These are phyloP conservation scores for Aspergillus udagawae DNA, from an alignment of 2,329 filamentous ascomycete species.

Conservation along the genomic window DNA sequence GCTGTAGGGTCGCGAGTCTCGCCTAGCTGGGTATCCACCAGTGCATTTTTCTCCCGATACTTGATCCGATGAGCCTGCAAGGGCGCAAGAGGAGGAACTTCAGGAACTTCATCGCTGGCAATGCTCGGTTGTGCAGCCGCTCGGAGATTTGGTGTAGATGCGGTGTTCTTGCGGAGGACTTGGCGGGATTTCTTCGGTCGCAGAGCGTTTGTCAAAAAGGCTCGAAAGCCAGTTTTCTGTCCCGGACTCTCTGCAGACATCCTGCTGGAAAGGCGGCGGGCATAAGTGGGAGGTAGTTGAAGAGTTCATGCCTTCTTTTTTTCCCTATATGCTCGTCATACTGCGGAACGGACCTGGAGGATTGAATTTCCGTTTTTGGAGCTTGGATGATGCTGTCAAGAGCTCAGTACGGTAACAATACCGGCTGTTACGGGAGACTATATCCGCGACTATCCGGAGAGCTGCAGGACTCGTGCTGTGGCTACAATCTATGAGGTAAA, in stretches of 20 bases:
- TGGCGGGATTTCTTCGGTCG: slow-evolving; percentile 36
- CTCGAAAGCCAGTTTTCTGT: slow-evolving; percentile 25
- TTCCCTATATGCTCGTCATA: background rate
- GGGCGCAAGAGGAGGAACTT: slow-evolving; percentile 29
- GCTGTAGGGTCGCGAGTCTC: slow-evolving; percentile 35
- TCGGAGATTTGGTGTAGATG: slow-evolving; percentile 27
- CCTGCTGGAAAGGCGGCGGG: slow-evolving; percentile 1
- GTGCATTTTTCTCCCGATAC: slow-evolving; percentile 24
- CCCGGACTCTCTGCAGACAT: slow-evolving; percentile 32
- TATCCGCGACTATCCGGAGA: background rate
- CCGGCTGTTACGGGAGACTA: background rate
- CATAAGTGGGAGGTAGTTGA: background rate
- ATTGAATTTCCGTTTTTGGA: background rate
- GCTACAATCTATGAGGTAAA: background rate
- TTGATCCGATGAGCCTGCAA: slow-evolving; percentile 32
- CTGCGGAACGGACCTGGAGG: background rate
- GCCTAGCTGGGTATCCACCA: slow-evolving; percentile 34
- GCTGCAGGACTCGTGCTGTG: background rate
- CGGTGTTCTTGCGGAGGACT: slow-evolving; percentile 31
- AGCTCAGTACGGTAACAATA: background rate
- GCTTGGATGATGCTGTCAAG: background rate
- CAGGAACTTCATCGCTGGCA: slow-evolving; percentile 22
- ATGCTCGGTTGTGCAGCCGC: slow-evolving; percentile 15
- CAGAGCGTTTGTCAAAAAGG: slow-evolving; percentile 27
- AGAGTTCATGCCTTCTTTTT: background rate